Evolutionary conservation across 2,329 filamentous ascomycete genomes (phyloP).

Genomic region (Raffaelea deltoideospora): DNA sequence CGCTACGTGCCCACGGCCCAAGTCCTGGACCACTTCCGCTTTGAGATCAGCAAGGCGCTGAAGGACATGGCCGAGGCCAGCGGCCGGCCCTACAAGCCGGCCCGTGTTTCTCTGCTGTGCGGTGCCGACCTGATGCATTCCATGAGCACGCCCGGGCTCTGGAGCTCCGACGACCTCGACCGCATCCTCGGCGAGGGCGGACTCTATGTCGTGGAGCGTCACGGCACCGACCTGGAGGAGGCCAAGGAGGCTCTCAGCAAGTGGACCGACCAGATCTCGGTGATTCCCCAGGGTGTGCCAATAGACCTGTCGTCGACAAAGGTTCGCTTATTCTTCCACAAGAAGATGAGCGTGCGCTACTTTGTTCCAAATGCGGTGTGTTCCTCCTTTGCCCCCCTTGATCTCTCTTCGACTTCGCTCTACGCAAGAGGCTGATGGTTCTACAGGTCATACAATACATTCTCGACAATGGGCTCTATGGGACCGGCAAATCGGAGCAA

Average conservation of each 20-base stretch:
- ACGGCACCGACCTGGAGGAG: constrained; percentile 71
- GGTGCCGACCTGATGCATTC: constrained; percentile 69
- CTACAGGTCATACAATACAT: constrained; percentile 4
- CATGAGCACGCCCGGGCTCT: constrained; percentile 60
- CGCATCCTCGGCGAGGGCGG: constrained; percentile 77
- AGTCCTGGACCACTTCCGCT: constrained; percentile 79
- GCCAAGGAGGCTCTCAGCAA: constrained; percentile 67
- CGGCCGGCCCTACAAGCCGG: constrained; percentile 40
- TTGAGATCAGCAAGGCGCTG: constrained; percentile 70
- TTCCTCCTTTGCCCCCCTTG: too few relatives aligned
- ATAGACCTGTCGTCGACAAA: constrained; percentile 71
- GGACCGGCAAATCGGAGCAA: constrained; percentile 1
- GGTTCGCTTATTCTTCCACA: constrained; percentile 64
- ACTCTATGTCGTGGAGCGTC: constrained; percentile 74
- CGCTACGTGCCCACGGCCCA: constrained; percentile 79
- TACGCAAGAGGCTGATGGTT: neutral
- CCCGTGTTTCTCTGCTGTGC: constrained; percentile 62
- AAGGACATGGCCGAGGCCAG: constrained; percentile 57
- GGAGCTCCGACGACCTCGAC: constrained; percentile 72
- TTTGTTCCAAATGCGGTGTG: constrained; percentile 16
- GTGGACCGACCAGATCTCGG: constrained; percentile 74
- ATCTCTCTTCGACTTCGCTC: too few relatives aligned
- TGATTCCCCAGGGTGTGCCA: constrained; percentile 77
- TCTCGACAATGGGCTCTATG: constrained; percentile 1
- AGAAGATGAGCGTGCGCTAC: constrained; percentile 72